Evolutionary conservation across 2,329 filamentous ascomycete species (phyloP).

Genomic region (Trichophyton equinum): DNA sequence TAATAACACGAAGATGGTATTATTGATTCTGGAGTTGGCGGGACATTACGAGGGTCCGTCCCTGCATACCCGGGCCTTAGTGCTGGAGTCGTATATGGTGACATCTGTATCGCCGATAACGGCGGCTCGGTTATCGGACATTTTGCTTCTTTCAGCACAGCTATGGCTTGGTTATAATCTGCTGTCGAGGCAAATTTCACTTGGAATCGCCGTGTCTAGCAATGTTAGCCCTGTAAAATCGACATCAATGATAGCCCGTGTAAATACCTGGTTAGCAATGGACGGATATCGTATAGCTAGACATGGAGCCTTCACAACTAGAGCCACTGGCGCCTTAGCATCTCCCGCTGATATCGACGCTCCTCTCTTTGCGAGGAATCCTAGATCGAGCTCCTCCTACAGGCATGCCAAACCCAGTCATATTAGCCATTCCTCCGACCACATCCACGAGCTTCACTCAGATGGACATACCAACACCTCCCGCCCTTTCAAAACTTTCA

Average conservation of each 20-base stretch:
- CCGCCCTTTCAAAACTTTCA: conserved; percentile 26
- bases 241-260: not conserved
- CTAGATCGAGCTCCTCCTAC: conserved; percentile 33
- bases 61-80: not conserved
- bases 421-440: not conserved
- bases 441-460: not conserved
- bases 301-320: conserved; percentile 35
- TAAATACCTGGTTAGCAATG: conserved; percentile 21
- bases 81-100: not conserved
- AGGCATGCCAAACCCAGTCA: not conserved
- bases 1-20: not conserved
- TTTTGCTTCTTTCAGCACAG: conserved; percentile 30
- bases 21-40: not conserved
- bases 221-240: not conserved
- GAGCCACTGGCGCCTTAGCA: conserved; percentile 24
- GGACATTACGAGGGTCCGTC: not conserved
- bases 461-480: conserved; percentile 24
- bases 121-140: conserved; percentile 33
- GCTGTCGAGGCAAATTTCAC: conserved; percentile 30
- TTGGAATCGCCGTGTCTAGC: conserved; percentile 34
- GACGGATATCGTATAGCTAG: conserved; percentile 35
- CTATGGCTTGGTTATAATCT: conserved; percentile 32
- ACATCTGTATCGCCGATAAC: conserved; percentile 10
- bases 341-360: conserved; percentile 13
- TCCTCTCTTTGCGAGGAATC: conserved; percentile 19